Evolutionary conservation across 176 grass and related monocot genomes (phyloP), one percentile per base, ranked within the genome.

Genomic region (Pontederia crassipes): DNA sequence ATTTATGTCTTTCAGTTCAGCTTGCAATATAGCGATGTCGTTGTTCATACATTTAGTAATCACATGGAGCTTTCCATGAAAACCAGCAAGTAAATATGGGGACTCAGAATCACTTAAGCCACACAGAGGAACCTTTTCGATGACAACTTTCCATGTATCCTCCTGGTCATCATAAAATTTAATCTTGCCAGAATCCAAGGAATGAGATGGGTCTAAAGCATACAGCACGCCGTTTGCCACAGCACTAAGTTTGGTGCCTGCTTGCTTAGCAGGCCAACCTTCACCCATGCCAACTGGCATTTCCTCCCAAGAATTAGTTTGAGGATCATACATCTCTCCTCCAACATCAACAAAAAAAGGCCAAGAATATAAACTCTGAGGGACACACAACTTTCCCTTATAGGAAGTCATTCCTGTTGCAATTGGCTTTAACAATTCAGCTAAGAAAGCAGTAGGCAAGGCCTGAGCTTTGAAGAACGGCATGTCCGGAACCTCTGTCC

Each of bases 251-350:
- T 86, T 95, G 26, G 82, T 80, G 46, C 76, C 77, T 4, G 71
- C 90, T 52, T 89, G 90, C 77, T 83, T 82, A 17, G 77, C 82
- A 13, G 90, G 85, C 90, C 90, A 95, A 13, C 90, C 79, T 59
- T 89, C 77, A 0, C 90, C 80, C 82, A 95, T 78, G 3, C 85
- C 85, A 13, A 72, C 71, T 55, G 82, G 85, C 90, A 95, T 95
- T 4, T 89, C 80, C 8, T 8, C 71, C 90, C 90, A 95, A 28
- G 79, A 76, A 72, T 79, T 79, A 2, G 71, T 72, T 15, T 24
- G 59, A 1, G 85, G 90, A 59, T 95, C 85, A 8, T 86, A 95
- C 11, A 77, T 66, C 70, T 95, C 90, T 2, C 90, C 90, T 14
- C 90, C 82, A 50, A 83, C 74, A 58, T 95, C 90, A 48, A 83